Evolutionary conservation across 257 asterid genomes (phyloP), one percentile per base, ranked within the genome.

Genomic region (Anisodus tanguticus): DNA sequence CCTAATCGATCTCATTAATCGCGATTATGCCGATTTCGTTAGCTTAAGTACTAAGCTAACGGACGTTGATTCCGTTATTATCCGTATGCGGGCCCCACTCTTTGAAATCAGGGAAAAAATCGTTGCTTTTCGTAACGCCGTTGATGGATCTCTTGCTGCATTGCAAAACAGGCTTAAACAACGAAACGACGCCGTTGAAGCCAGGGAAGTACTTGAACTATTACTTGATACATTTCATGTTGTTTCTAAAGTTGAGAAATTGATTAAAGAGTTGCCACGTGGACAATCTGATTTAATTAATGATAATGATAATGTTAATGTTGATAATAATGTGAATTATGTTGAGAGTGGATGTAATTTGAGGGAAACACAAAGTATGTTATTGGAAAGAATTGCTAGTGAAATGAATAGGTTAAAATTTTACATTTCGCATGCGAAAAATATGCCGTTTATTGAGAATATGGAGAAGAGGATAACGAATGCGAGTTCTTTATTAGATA

Each of bases 281-380:
- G 93, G 91, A 62, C 94, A 95, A 16, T 92, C 97, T 82, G 97
- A 93, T 31, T 31, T 31, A 31, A 31, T 31, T 41, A 41, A 41
- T 41, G 45, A 41, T 41, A 41, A 1, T 41, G 4, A 41, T 41
- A 41, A 41, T 41, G 45, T 3, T 41, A 41, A 41, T 41, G 45
- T 31, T 31, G 35, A 31, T 31, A 31, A 31, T 31, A 31, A 31
- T 31, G 35, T 31, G 35, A 31, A 31, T 31, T 31, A 31, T 86
- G 87, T 86, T 70, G 98, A 95, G 85, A 91, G 88, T 62, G 98
- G 97, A 84, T 88, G 92, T 47, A 92, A 85, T 83, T 87, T 93
- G 79, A 93, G 98, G 89, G 99, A 97, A 91, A 92, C 98, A 63
- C 99, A 95, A 87, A 95, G 99, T 91, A 93, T 95, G 98, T 93